Base-by-base conservation (phyloP, 2,329 filamentous ascomycete genomes). In the Mariannaea elegans region DNA sequence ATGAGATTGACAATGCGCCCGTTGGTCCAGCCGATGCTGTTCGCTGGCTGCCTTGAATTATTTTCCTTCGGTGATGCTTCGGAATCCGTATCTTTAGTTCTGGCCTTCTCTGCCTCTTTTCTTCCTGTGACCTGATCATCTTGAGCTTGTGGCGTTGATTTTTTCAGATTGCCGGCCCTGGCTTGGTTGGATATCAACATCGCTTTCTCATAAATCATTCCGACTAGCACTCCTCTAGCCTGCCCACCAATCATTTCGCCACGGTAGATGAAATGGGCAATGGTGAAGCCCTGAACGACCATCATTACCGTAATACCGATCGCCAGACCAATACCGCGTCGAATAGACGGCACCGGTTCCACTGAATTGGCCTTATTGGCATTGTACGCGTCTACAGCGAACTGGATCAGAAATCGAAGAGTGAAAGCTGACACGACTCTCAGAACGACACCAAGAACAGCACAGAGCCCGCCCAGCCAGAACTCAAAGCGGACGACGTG, bases 401-500 rank as follows among this genome's bases (percentile, higher is more conserved):
- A 98, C 45, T 86, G 83, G 73, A 98, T 97, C n/a, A 98, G 82
- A 74, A 90, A 97, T 42, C 93, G 88, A 32, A 97, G 84, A 2
- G 90, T 87, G 71, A 94, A 98, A 1, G 94, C 94, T 1, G 92
- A 87, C 58, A 97, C 81, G 56, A 96, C 90, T 75, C 95, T 89
- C 19, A 93, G 77, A 29, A 96, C 78, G 49, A 89, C 86, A 16
- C 90, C 86, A 31, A 84, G 77, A 16, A 97, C 79, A 66, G 93
- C 88, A 72, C 89, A 94, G 21, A 87, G 67, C n/a, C 91, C 94
- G 41, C 93, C 93, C 3, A 97, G 75, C 81, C 91, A 89, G 72
- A 98, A 95, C 71, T 98, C 94, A 65, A 83, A 82, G 70, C 88
- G 88, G 79, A 94, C 95, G 3, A 91, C 92, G 66, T 98, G 94